Evolutionary conservation across 441 rosid species (phyloP), one percentile per base, ranked within the genome.

Genomic region (Erodium trifolium): DNA sequence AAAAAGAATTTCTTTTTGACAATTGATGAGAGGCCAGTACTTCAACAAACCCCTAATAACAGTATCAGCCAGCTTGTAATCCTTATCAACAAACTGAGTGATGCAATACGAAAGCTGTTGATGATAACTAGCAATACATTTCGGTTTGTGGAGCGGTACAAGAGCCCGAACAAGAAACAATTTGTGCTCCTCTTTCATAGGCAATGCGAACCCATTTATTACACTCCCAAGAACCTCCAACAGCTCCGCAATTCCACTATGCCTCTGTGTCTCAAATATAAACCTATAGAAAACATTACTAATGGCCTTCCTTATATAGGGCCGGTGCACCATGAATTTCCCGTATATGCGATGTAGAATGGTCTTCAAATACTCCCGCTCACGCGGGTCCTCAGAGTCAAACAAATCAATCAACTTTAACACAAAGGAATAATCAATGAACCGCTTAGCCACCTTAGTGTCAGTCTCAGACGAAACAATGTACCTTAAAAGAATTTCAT

Each of bases 141-240:
- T 91, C 0, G 98, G 98, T 77, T 93, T 93, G 80, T 91, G 98
- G 80, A 93, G 73, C 2, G 98, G 97, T 71, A 91, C 80, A 81
- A 93, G 89, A 1, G 96, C 97, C 80, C 94, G 78, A 23, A 88
- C 90, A 77, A 93, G 87, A 66, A 93, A 93, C 64, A 93, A 66
- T 77, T 93, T 93, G 69, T 93, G 98, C 80, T 93, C 98, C 80
- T 90, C 96, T 70, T 93, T 93, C 97, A 93, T 90, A 0, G 98
- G 98, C 85, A 93, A 71, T 0, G 98, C 96, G 79, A 93, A 93
- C 41, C 98, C 98, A 82, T 93, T 93, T 37, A 90, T 88, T 53
- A 93, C 89, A 77, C 98, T 93, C 59, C 97, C 97, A 23, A 93
- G 77, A 73, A 93, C 88, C 86, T 93, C 97, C 82, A 93, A 75